Evolutionary conservation across 768 basidiomycete species (phyloP).

Genomic region (Bullera alba): DNA sequence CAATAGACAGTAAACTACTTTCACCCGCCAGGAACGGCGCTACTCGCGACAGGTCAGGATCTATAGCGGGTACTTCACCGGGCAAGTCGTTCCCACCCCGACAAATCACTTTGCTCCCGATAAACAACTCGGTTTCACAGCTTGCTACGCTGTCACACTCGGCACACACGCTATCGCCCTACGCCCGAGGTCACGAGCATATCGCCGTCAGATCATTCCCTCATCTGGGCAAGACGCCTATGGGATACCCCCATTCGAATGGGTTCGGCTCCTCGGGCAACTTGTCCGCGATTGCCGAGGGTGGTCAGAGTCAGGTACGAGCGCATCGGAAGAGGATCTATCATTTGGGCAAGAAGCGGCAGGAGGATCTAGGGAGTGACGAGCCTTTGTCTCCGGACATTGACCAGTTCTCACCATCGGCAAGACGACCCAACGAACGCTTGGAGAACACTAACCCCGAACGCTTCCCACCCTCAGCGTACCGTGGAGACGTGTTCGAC

Average conservation of each 20-base stretch:
- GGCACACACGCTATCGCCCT: slow-evolving; percentile 89
- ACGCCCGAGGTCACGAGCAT: slow-evolving; percentile 81
- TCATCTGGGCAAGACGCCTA: slow-evolving; percentile 43
- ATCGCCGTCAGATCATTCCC: slow-evolving; percentile 88
- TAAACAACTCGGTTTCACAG: slow-evolving; percentile 72
- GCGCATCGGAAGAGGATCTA: slow-evolving; percentile 71
- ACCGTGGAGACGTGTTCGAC: too few species aligned
- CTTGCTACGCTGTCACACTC: slow-evolving; percentile 77
- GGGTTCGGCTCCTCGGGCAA: background rate
- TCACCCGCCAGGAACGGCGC: background rate
- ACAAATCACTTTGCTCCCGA: slow-evolving; percentile 38
- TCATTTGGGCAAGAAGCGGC: slow-evolving; percentile 50
- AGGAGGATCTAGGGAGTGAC: background rate
- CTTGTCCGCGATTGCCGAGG: background rate
- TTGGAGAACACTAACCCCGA: too few species aligned
- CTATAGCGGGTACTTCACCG: slow-evolving; percentile 23
- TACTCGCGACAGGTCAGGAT: slow-evolving; percentile 1
- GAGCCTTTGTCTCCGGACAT: background rate
- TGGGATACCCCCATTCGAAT: too few species aligned
- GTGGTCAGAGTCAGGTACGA: slow-evolving; percentile 55
- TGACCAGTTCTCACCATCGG: background rate
- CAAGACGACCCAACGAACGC: too few species aligned
- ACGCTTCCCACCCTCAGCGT: too few species aligned
- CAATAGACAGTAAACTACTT: slow-evolving; percentile 6
- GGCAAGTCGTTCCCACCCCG: slow-evolving; percentile 27